Evolutionary conservation across 1,284 basidiomycete genomes (phyloP), one percentile per base, ranked within the genome.

Genomic region (Leucoagaricus sp.): DNA sequence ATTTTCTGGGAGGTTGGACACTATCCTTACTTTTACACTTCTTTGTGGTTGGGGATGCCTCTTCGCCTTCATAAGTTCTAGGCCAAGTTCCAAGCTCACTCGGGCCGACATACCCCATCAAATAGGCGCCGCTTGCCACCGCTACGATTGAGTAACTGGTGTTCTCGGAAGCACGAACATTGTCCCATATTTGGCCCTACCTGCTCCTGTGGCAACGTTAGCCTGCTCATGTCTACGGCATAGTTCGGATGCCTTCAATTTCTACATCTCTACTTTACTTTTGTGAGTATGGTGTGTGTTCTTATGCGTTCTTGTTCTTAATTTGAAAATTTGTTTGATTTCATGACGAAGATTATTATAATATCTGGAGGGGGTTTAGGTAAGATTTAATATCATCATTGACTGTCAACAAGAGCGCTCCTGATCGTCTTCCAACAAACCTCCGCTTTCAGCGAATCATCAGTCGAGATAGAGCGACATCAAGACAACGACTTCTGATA

Each of bases 271-370:
- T 29, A 17, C 17, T 33, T 50, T 45, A 25, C 40, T 48, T 23
- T 38, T 44, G 40, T 47, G 19, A 55, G 54, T 36, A 49, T 28
- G 47, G 38, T 42, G 25, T 21, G 8, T 36, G 17, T 44, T 23
- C 40, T 23, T 5, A 5, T 19, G n/a, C n/a, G 29, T 48, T 48
- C 29, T 45, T 41, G 40, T 23, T 41, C 29, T 49, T 55, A 48
- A 44, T 53, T 45, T 42, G 31, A 53, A 46, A 45, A 26, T 47
- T 53, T 53, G 17, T 51, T 38, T 55, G n/a, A 25, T 36, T 41
- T 15, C 21, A 50, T 55, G 47, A 44, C 7, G 3, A 19, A 28
- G 15, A 23, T 26, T 25, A 55, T 55, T n/a, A 36, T 28, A 41
- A 12, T 23, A 25, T 42, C 46, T 40, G 41, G 34, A 40, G 33